phyloP scores from a whole-genome alignment of 805 yeast genomes.

The Ogataea minuta region DNA sequence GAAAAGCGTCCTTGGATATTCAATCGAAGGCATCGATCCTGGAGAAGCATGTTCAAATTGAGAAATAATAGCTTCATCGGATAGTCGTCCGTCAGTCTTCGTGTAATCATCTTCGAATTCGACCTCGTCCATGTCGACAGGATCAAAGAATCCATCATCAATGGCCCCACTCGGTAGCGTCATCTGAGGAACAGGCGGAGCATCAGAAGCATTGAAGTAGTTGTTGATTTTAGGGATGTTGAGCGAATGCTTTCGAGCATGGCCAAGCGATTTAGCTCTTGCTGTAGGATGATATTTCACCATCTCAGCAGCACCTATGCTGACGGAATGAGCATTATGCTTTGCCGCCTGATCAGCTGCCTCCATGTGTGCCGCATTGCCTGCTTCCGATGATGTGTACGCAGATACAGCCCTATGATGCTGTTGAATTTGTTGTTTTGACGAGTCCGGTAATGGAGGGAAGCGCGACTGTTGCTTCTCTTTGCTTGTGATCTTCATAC shows the following conservation, averaged over 20 bases:
- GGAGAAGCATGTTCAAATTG: conserved; percentile 55
- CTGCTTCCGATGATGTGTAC: conserved; percentile 33
- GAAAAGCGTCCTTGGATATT: conserved; percentile 85
- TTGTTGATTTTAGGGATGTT: conserved; percentile 30
- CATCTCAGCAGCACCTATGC: conserved; percentile 31
- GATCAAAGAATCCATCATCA: conserved; percentile 60
- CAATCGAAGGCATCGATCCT: conserved; percentile 90
- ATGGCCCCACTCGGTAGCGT: conserved; percentile 31
- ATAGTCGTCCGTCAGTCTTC: conserved; percentile 33
- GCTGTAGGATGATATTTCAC: conserved; percentile 71
- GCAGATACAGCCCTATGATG: conserved; percentile 41
- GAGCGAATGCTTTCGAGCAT: conserved; percentile 62
- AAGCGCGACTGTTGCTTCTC: conserved; percentile 42
- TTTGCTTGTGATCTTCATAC: conserved; percentile 58
- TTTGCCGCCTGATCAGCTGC: conserved; percentile 10
- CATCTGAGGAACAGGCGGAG: conserved; percentile 45
- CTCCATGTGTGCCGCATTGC: conserved; percentile 24
- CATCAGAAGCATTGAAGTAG: conserved; percentile 25
- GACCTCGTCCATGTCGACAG: conserved; percentile 42
- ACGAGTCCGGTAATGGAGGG: conserved; percentile 31
- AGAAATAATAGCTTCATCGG: conserved; percentile 47
- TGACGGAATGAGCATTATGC: conserved; percentile 10
- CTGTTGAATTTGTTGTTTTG: conserved; percentile 30
- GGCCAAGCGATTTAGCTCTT: conserved; percentile 86
- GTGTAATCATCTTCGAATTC: conserved; percentile 28